Percentiles rank a stretch among this genome's conserved stretches.
These are phyloP conservation scores for Spongiforma sp. DNA, from an alignment of 1,284 basidiomycete species.

Conservation along the genomic window DNA sequence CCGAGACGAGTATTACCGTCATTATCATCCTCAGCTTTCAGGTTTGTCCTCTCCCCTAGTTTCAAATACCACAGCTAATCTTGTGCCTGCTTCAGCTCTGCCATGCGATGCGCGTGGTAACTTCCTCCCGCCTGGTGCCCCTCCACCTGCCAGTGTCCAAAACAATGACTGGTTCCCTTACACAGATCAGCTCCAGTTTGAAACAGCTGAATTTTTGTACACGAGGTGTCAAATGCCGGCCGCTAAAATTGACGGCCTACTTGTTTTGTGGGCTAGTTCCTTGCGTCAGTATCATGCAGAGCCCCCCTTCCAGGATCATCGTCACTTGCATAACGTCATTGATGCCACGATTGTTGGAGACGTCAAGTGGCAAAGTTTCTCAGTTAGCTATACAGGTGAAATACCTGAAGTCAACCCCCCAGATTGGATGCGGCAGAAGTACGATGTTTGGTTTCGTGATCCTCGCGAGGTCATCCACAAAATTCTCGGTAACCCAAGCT, in stretches of 20 bases:
- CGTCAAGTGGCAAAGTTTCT: background rate
- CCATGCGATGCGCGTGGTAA: background rate
- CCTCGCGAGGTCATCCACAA: background rate
- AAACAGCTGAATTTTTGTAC: background rate
- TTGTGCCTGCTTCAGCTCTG: background rate
- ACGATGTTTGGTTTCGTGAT: background rate
- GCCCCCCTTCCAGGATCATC: background rate
- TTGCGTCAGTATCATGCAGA: background rate
- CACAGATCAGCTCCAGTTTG: background rate
- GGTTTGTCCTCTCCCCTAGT: background rate
- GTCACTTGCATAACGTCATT: background rate
- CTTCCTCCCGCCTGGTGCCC: background rate
- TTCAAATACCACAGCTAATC: background rate
- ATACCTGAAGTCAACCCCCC: background rate
- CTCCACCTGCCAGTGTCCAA: background rate
- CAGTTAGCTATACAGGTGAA: background rate
- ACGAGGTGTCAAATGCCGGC: background rate
- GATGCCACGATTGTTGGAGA: background rate
- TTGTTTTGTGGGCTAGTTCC: background rate
- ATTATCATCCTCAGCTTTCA: constrained; percentile 11
- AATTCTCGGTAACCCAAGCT: constrained; percentile 33
- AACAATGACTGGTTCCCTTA: background rate
- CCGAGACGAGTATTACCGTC: background rate
- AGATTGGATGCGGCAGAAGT: background rate
- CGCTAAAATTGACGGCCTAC: background rate